Evolutionary conservation across 805 yeast genomes (phyloP), one percentile per base, ranked within the genome.

Genomic region (Sungouiozyma ichnusensis): DNA sequence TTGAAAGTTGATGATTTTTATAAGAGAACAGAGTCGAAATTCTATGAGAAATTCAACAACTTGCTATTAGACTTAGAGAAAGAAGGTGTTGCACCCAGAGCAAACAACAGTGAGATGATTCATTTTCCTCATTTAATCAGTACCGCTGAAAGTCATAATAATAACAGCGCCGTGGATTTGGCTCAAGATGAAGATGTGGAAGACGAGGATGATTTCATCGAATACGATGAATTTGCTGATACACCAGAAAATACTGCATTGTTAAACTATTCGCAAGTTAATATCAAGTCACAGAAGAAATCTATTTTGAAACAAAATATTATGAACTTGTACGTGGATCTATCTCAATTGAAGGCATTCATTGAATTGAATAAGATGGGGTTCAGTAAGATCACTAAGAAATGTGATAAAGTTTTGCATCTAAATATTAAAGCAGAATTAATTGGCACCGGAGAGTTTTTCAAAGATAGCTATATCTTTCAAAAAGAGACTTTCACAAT

Each of bases 351-450:
- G 50, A 80, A 83, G 55, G 83, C 95, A 1, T 90, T 69, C 62
- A 73, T 83, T 41, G 95, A 87, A 55, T 69, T 90, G 50, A 90
- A 90, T 66, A 74, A 74, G 51, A 80, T 88, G 35, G 97, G 96
- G 0, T 85, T 90, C 60, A 71, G 80, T 42, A 90, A 90, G 62
- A 87, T 88, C 34, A 69, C 85, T 43, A 90, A 90, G 58, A 90
- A 90, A 64, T 87, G 84, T 57, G 96, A 92, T 64, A 90, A 90
- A 59, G 77, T 81, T 5, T 63, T 85, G 49, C 72, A 72, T 44
- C 70, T 77, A 37, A 61, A 71, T 20, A 65, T 80, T 16, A 78
- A 77, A 52, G 57, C 61, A 7, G 67, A 67, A 32, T 61, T 83
- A 31, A 72, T 78, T 17, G 62, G 61, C 16, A 55, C 60, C 32